phyloP scores from a whole-genome alignment of 179 eudicot genomes.

The Nepenthes alata region DNA sequence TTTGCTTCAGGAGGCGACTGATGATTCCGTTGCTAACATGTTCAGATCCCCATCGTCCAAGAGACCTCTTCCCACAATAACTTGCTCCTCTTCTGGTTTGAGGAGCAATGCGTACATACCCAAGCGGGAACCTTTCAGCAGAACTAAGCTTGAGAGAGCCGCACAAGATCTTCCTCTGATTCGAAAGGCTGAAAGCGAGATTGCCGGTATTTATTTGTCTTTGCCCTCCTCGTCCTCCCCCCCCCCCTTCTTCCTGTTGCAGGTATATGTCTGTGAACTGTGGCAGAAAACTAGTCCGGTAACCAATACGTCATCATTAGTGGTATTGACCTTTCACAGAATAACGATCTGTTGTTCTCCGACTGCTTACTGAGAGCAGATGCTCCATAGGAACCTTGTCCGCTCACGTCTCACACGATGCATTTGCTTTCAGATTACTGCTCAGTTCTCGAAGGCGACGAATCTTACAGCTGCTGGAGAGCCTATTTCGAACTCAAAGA shows the following conservation, averaged over 20 bases:
- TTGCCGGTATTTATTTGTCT: constrained; percentile 34
- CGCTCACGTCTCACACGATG: too few relatives aligned
- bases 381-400: too few relatives aligned
- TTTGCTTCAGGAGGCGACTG: neutral
- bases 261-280: too few relatives aligned
- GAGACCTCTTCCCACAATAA: neutral
- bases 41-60: neutral
- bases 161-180: constrained; percentile 63
- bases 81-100: neutral
- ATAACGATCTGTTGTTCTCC: too few relatives aligned
- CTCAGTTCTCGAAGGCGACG: constrained; percentile 68
- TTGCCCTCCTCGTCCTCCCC: too few relatives aligned
- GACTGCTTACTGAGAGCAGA: too few relatives aligned
- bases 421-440: constrained; percentile 51
- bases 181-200: constrained; percentile 48
- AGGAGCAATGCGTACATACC: constrained; percentile 24
- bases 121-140: constrained; percentile 65
- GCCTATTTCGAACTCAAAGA: constrained; percentile 82
- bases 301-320: too few relatives aligned
- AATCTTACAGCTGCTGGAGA: constrained; percentile 70
- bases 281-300: too few relatives aligned
- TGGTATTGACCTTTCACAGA: too few relatives aligned
- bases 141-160: constrained; percentile 48
- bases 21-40: neutral
- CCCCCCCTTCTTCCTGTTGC: too few relatives aligned